Base-by-base conservation (phyloP, 176 grass and related monocot genomes). In the Musa beccarii region DNA sequence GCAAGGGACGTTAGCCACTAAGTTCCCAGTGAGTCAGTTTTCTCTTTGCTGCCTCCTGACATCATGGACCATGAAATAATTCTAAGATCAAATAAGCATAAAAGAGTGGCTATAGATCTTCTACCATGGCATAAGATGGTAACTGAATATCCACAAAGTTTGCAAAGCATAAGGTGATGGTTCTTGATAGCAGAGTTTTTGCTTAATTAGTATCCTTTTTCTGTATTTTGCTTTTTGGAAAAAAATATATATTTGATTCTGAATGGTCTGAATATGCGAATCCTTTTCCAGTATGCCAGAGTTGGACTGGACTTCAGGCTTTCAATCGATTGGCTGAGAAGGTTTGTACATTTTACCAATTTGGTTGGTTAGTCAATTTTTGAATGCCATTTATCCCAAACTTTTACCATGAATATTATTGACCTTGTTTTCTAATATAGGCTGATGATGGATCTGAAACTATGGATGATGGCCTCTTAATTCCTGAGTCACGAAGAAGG, bases 301-400 rank as follows among this genome's bases (percentile, higher is more conserved):
- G 54, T 68, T 81, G 15, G 59, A 76, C 22, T 81, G 84, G 78
- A 22, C 21, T 23, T 49, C 54, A 52, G 24, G 79, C 54, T 59
- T 19, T 79, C 53, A 81, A 81, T 43, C 73, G 73, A 59, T 80
- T 81, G n/a, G 81, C 68, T 15, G 79, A 81, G n/a, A 86, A 86
- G 74, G 84, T 86, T 66, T 67, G 72, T 72, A 16, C 3, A 69
- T 63, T 59, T 24, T 57, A 9, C 9, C 49, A 26, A 73, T 80
- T 26, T 52, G 21, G 34, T 24, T 54, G 53, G 1, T 10, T 28
- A 49, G 53, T 72, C 67, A 69, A 17, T 55, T 56, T 74, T 8
- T 16, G 25, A 34, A 29, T 73, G 16, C n/a, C 43, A 13, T 53
- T 54, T 55, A 17, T 25, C 21, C 22, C 15, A 52, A 25, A 20